Evolutionary conservation across 2,329 filamentous ascomycete species (phyloP).

Genomic region (Proliferodiscus dingleyae): DNA sequence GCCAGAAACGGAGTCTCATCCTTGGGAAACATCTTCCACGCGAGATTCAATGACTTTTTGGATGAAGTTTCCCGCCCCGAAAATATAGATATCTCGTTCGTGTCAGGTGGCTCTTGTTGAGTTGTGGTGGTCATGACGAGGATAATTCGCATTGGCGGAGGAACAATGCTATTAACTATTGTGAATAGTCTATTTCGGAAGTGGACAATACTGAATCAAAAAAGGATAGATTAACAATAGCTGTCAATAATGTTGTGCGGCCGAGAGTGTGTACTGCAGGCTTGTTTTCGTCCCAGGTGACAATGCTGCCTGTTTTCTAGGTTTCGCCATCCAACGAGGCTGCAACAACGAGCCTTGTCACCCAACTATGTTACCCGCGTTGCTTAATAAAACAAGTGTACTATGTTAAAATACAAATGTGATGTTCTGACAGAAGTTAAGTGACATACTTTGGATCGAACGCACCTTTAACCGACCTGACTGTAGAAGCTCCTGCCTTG

Average conservation of each 20-base stretch:
- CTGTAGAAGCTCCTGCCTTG: too few species aligned
- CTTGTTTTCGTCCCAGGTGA: background rate
- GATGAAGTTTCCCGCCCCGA: too few species aligned
- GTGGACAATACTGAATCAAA: background rate
- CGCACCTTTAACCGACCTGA: too few species aligned
- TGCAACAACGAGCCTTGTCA: background rate
- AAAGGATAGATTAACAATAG: too few species aligned
- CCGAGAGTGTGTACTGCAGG: background rate
- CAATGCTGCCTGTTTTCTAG: background rate
- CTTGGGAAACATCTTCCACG: conserved; percentile 3
- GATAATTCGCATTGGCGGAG: background rate
- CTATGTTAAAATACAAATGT: background rate
- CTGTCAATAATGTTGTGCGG: too few species aligned
- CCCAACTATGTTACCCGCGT: background rate
- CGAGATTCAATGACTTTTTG: too few species aligned
- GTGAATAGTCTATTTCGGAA: background rate
- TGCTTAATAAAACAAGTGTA: background rate
- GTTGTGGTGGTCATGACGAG: background rate
- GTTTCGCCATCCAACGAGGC: background rate
- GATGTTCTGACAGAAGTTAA: background rate
- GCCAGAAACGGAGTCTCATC: conserved; percentile 8
- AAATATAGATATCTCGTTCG: background rate
- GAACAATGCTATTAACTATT: background rate
- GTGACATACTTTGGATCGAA: background rate
- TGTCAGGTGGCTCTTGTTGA: background rate